A percentile compares a stretch with the other conserved stretches of the same genome.
Conservation (phyloP, 345 rosid genomes). For the Noccaea caerulescens region DNA sequence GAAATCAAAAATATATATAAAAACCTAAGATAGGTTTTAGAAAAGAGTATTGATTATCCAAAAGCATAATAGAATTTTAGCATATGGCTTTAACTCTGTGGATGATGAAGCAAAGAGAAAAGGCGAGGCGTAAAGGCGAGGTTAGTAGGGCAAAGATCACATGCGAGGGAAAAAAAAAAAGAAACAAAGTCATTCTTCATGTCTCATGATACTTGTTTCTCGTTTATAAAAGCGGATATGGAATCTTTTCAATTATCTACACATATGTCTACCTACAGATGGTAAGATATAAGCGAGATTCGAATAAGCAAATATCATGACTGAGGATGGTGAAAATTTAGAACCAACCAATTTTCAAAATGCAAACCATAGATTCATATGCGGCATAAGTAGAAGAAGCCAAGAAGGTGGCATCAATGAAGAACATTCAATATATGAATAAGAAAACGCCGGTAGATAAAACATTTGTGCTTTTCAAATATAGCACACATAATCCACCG, state of each 20-base stretch:
- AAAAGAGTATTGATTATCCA: not conserved
- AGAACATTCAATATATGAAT: not conserved
- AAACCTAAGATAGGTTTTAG: not conserved
- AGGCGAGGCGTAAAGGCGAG: constrained; percentile 41
- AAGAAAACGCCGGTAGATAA: no score
- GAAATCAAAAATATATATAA: not conserved
- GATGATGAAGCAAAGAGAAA: constrained; percentile 35
- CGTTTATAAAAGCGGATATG: constrained; percentile 12
- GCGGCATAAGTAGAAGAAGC: not conserved
- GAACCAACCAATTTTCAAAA: not conserved
- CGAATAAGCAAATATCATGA: not conserved
- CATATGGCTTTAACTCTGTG: not conserved
- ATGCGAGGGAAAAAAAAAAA: constrained; percentile 24
- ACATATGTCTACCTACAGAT: not conserved
- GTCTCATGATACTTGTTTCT: constrained; percentile 19
- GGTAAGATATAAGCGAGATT: no score
- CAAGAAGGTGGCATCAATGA: no score
- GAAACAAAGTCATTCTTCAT: constrained; percentile 29
- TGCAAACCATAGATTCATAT: not conserved
- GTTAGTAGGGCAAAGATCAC: constrained; percentile 40
- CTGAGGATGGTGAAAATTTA: not conserved
- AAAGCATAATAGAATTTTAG: not conserved
- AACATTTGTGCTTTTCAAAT: not conserved
- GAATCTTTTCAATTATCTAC: constrained; percentile 11
- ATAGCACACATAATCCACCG: not conserved